Evolutionary conservation across 2,329 filamentous ascomycete species (phyloP).

Genomic region (Colletotrichum lentis): DNA sequence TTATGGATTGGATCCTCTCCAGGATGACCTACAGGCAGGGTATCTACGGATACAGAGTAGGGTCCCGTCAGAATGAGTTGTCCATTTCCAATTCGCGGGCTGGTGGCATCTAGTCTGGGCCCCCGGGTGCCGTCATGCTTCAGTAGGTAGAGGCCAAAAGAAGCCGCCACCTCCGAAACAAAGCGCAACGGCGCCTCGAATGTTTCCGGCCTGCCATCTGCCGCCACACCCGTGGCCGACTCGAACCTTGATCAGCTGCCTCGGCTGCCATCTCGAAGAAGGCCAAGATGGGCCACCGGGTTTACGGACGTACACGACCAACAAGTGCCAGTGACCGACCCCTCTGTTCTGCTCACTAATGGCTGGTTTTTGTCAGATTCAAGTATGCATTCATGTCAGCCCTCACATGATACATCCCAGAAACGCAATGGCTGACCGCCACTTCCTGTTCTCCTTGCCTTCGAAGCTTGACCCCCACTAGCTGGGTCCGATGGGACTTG

Average conservation of each 20-base stretch:
- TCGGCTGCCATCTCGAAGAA: not conserved
- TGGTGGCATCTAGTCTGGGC: too few relatives aligned
- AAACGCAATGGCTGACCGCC: conserved; percentile 15
- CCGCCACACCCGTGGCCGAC: conserved; percentile 12
- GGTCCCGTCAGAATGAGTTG: conserved; percentile 4
- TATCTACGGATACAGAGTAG: too few relatives aligned
- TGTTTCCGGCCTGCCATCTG: conserved; percentile 20
- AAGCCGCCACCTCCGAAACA: conserved; percentile 12
- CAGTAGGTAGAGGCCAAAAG: conserved; percentile 10
- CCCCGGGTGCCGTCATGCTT: not conserved
- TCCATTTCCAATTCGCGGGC: not conserved
- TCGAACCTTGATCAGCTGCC: conserved; percentile 2
- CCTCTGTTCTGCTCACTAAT: not conserved
- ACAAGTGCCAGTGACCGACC: too few relatives aligned
- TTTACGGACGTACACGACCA: conserved; percentile 22
- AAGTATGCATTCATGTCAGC: not conserved
- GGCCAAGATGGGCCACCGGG: not conserved
- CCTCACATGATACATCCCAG: not conserved
- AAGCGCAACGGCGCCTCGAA: conserved; percentile 25
- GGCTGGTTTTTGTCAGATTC: conserved; percentile 19
- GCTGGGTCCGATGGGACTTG: not conserved
- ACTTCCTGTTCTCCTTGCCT: not conserved
- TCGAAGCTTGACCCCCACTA: too few relatives aligned
- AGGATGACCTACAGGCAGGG: conserved; percentile 1
- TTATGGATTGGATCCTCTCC: not conserved